Conservation (phyloP, 1,284 basidiomycete species). For the Papiliotrema laurentii region DNA sequence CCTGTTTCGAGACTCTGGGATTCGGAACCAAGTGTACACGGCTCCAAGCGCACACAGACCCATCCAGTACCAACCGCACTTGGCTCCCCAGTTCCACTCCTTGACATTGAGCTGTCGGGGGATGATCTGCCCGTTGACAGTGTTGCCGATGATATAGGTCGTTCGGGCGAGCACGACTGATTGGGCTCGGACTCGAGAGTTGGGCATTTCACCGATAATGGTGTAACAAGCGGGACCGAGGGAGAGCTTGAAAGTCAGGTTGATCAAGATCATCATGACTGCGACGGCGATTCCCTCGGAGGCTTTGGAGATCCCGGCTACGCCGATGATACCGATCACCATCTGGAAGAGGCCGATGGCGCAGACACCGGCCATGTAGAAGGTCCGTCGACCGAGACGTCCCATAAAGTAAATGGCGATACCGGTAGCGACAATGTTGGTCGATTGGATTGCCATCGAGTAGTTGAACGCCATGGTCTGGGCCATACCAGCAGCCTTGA, state of each 20-base stretch:
- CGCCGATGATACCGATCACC: conserved; percentile 25
- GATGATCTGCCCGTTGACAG: conserved; percentile 35
- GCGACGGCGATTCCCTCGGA: not conserved
- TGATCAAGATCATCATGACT: conserved; percentile 30
- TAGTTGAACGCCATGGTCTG: conserved; percentile 14
- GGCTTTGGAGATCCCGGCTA: conserved; percentile 13
- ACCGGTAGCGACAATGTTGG: conserved; percentile 13
- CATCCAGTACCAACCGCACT: conserved; percentile 46
- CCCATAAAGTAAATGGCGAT: conserved; percentile 10
- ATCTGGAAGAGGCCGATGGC: conserved; percentile 9
- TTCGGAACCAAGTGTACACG: conserved; percentile 16
- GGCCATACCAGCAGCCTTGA: conserved; percentile 12
- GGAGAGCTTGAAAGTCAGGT: conserved; percentile 20
- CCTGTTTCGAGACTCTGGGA: conserved; percentile 21
- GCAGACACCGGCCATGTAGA: conserved; percentile 14
- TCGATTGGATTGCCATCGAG: conserved; percentile 13
- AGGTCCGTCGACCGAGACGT: conserved; percentile 20
- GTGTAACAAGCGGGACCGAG: conserved; percentile 25
- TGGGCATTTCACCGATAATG: conserved; percentile 14
- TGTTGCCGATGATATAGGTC: conserved; percentile 45
- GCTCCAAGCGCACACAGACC: conserved; percentile 6
- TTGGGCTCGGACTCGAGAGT: conserved; percentile 47
- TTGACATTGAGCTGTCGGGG: conserved; percentile 49
- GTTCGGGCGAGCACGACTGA: conserved; percentile 50
- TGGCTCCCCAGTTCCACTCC: conserved; percentile 49